phyloP scores from a whole-genome alignment of 352 stramenopile genomes.

The Pythium biforme region DNA sequence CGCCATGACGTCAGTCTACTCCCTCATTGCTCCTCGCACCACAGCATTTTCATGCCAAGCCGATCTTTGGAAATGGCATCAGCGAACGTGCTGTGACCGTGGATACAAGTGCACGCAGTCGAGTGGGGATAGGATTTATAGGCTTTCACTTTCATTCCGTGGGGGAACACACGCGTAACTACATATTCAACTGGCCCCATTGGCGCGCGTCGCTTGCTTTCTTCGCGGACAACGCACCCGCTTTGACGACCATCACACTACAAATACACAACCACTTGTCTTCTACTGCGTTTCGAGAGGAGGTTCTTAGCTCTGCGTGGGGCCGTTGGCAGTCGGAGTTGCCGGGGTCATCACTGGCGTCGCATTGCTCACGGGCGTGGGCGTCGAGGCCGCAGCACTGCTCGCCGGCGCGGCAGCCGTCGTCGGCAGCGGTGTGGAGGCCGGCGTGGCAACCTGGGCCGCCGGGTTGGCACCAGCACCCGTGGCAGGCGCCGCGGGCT shows the following conservation, averaged over 20 bases:
- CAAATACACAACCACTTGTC: neutral
- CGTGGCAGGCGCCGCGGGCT: neutral
- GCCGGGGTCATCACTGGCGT: slow-evolving; percentile 6
- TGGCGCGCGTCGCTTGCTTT: too few species aligned
- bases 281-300: neutral
- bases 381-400: neutral
- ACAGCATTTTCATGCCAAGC: too few species aligned
- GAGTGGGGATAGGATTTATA: neutral
- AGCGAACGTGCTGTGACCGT: too few species aligned
- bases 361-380: neutral
- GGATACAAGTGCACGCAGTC: neutral
- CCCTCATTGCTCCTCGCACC: too few species aligned
- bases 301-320: slow-evolving; percentile 16
- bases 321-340: slow-evolving; percentile 10
- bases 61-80: too few species aligned
- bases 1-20: too few species aligned
- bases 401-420: too few species aligned
- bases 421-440: too few species aligned
- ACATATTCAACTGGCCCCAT: neutral
- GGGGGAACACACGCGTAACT: neutral
- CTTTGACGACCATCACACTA: neutral
- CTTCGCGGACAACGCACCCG: too few species aligned
- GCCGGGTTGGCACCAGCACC: neutral
- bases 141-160: slow-evolving; percentile 2
- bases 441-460: neutral